phyloP scores from a whole-genome alignment of 2,329 filamentous ascomycete species.

The Neonectria magnoliae region DNA sequence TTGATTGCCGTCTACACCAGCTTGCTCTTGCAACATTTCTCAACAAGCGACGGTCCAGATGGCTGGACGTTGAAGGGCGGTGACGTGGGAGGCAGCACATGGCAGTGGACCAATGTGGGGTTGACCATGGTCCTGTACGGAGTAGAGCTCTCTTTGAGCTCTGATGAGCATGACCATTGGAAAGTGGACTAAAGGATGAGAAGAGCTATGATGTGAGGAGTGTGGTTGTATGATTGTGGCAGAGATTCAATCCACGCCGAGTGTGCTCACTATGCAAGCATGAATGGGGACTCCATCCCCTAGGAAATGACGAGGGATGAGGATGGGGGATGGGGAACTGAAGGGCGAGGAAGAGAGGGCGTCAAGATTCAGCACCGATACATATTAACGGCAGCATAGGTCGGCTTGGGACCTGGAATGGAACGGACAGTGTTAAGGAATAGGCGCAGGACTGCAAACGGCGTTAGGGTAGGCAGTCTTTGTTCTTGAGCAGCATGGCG shows the following conservation, averaged over 20 bases:
- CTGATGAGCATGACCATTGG: conserved; percentile 91
- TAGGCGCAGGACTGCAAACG: conserved; percentile 39
- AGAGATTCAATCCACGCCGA: conserved; percentile 9
- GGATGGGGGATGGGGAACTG: not conserved
- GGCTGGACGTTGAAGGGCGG: conserved; percentile 89
- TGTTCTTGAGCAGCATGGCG: conserved; percentile 48
- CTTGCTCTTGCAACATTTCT: conserved; percentile 93
- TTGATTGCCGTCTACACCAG: conserved; percentile 97
- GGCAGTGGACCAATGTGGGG: conserved; percentile 93
- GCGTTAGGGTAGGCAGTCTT: conserved; percentile 46
- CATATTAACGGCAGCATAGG: conserved; percentile 33
- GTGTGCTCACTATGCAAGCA: conserved; percentile 21
- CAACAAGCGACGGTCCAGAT: conserved; percentile 74
- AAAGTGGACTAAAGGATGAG: conserved; percentile 79
- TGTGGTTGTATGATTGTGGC: not conserved
- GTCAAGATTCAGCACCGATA: conserved; percentile 29
- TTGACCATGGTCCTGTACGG: conserved; percentile 91
- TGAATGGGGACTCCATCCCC: conserved; percentile 17
- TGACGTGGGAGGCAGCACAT: conserved; percentile 82
- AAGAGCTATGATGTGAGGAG: not conserved
- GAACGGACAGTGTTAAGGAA: conserved; percentile 34
- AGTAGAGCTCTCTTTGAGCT: conserved; percentile 87
- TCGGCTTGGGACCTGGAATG: conserved; percentile 36
- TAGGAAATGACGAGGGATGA: not conserved
- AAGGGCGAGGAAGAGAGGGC: conserved; percentile 21